Evolutionary conservation across 1,284 basidiomycete genomes (phyloP).

Genomic region (Sporisorium scitamineum): DNA sequence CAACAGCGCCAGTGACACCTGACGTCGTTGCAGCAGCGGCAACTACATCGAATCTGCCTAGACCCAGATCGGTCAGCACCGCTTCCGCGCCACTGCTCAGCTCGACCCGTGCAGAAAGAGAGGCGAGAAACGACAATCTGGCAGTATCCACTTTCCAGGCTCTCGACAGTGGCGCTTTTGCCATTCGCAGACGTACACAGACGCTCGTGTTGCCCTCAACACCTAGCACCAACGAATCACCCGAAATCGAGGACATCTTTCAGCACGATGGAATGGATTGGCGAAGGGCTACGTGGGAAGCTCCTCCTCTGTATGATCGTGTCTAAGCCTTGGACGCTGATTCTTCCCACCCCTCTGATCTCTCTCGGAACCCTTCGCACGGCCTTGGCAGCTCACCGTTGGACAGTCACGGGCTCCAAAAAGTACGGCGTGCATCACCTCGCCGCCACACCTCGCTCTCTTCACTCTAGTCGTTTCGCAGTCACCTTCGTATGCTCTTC

Average conservation of each 20-base stretch:
- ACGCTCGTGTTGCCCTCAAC: slow-evolving; percentile 21
- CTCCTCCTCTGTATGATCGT: slow-evolving; percentile 41
- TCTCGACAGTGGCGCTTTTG: slow-evolving; percentile 28
- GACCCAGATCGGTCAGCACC: slow-evolving; percentile 25
- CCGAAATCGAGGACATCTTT: slow-evolving; percentile 48
- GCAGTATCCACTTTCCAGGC: slow-evolving; percentile 27
- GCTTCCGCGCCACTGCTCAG: slow-evolving; percentile 16
- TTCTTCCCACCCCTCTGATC: not conserved
- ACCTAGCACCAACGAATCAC: slow-evolving; percentile 25
- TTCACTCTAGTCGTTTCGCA: not conserved
- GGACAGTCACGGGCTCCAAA: no score
- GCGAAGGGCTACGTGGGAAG: slow-evolving; percentile 49
- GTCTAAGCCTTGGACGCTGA: not conserved
- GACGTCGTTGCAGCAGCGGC: not conserved
- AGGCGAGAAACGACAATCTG: slow-evolving; percentile 26
- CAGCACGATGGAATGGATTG: slow-evolving; percentile 53
- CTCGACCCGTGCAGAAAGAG: slow-evolving; percentile 11
- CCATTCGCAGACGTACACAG: slow-evolving; percentile 29
- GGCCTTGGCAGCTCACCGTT: no score
- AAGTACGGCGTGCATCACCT: not conserved
- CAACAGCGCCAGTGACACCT: not conserved
- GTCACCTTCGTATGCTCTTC: not conserved
- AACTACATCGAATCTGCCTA: not conserved
- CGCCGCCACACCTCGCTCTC: not conserved
- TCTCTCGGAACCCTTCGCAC: not conserved